Base-by-base conservation (phyloP, 2,329 filamentous ascomycete genomes). In the Phialophora chinensis region DNA sequence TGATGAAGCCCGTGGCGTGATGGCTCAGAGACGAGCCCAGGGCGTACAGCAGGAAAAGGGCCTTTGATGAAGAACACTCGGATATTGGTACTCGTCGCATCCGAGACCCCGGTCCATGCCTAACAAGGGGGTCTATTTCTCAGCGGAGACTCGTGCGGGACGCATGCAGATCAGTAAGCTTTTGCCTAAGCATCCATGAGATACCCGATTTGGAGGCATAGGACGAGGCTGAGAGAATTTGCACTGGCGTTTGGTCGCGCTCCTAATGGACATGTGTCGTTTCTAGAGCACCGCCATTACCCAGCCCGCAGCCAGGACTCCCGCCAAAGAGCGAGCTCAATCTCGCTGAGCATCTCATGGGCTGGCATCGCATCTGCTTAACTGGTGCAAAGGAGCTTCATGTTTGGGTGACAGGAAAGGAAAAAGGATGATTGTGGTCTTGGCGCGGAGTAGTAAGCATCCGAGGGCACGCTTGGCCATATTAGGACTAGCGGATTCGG, bases 131-230 rank as follows among this genome's bases (percentile, higher is more conserved):
- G 29, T n/a, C 12, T 10, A 33, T 31, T 55, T 33, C 53, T 55
- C 53, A 17, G 53, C 38, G 14, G 17, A 4, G 6, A n/a, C 38
- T 44, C 38, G 57, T 25, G 42, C n/a, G 31, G 33, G 49, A 63
- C 47, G 60, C 35, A 57, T 56, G 33, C 33, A 42, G 27, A 57
- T 67, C 65, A 64, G 60, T 67, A 63, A 67, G 60, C 65, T 38
- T 60, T 64, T 20, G 49, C 56, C 65, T 67, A 52, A 67, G 59
- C 65, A 25, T 20, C 29, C 38, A 63, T 49, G 38, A 67, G 47
- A 57, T 61, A 50, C 65, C 57, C 29, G 17, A 64, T 67, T 61
- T 4, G 65, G 65, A 56, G 6, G 27, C 50, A 62, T 25, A 52
- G 25, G n/a, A 56, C 60, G 10, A 56, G 60, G 60, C 52, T 62